A percentile compares a stretch with the other conserved stretches of the same genome.
These are phyloP conservation scores for Gaultheria prostrata DNA, from an alignment of 148 eudicot species.

Conservation along the genomic window DNA sequence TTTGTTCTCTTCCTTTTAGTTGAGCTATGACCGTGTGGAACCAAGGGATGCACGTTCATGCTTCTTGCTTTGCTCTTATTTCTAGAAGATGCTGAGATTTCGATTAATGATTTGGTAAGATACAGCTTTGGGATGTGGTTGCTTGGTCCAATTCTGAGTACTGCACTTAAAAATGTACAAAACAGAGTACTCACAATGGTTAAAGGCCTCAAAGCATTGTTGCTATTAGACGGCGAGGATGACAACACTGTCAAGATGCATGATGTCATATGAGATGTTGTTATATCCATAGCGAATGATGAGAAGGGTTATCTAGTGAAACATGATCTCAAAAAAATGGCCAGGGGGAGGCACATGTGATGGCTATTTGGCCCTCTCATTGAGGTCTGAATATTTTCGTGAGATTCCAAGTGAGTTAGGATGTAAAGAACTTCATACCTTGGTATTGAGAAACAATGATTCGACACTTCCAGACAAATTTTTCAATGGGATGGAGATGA, in stretches of 20 bases:
- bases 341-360: background rate
- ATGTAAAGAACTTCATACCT: background rate
- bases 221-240: background rate
- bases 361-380: background rate
- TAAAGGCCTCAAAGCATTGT: background rate
- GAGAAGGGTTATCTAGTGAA: background rate
- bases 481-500: background rate
- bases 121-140: background rate
- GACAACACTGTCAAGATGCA: background rate
- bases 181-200: background rate
- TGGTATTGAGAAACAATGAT: background rate
- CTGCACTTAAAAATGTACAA: background rate
- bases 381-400: background rate
- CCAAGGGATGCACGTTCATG: background rate
- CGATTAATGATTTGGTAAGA: background rate
- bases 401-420: background rate
- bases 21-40: constrained; percentile 6
- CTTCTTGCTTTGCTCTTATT: constrained; percentile 17
- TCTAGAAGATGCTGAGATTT: constrained; percentile 8
- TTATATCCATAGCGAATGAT: constrained; percentile 5
- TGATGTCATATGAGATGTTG: constrained; percentile 17
- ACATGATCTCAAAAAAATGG: background rate
- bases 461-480: constrained; percentile 3
- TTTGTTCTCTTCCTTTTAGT: background rate
- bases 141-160: background rate